A percentile compares a stretch with the other conserved stretches of the same genome.
Evolutionary conservation across 306 rosid species (phyloP).

Genomic region (Acacia acuminata): DNA sequence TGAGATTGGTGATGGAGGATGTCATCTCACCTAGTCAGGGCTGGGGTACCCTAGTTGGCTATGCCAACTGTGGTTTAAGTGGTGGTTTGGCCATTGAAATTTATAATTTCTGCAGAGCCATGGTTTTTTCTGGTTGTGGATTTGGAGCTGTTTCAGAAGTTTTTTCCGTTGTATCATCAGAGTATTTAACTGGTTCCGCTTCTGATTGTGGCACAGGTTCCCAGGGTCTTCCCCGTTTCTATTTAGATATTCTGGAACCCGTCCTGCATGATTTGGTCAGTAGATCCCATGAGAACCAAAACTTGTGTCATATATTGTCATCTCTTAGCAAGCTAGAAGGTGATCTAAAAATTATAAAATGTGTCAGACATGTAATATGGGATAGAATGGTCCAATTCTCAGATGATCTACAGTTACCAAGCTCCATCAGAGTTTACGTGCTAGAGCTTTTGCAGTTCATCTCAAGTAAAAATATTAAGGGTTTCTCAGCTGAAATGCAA

Average conservation of each 20-base stretch:
- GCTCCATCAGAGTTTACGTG: conserved; percentile 79
- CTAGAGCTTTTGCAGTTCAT: conserved; percentile 94
- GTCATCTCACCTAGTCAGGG: conserved; percentile 90
- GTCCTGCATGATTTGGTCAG: conserved; percentile 62
- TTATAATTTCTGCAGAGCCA: conserved; percentile 70
- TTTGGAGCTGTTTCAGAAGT: conserved; percentile 81
- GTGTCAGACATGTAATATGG: conserved; percentile 81
- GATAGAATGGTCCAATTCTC: conserved; percentile 85
- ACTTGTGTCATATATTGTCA: conserved; percentile 67
- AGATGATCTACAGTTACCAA: conserved; percentile 77
- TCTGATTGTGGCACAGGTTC: conserved; percentile 43
- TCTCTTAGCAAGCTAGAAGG: conserved; percentile 91
- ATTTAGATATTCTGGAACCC: conserved; percentile 70
- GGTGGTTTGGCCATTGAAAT: conserved; percentile 62
- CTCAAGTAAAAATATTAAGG: conserved; percentile 69
- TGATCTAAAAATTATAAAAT: conserved; percentile 65
- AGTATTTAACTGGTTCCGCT: conserved; percentile 42
- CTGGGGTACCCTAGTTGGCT: conserved; percentile 71
- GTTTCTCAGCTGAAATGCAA: conserved; percentile 69
- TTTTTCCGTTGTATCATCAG: conserved; percentile 63
- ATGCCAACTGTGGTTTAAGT: conserved; percentile 58
- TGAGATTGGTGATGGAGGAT: conserved; percentile 88
- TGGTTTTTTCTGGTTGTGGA: conserved; percentile 94
- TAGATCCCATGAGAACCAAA: conserved; percentile 68
- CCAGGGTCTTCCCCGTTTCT: conserved; percentile 71